Evolutionary conservation across 169 alveolate species (phyloP).

Genomic region (Plasmodium malariae): DNA sequence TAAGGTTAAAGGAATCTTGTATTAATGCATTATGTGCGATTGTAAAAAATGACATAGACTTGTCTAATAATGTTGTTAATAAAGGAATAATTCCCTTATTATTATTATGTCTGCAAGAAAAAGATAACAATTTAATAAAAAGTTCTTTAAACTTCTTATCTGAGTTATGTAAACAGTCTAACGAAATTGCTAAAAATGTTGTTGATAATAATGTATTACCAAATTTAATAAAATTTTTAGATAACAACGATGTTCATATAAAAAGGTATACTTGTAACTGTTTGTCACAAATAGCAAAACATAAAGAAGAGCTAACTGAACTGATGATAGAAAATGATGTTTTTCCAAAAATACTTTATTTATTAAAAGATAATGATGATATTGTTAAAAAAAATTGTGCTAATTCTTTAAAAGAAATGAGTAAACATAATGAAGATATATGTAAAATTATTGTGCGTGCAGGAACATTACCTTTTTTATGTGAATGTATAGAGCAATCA

Average conservation of each 20-base stretch:
- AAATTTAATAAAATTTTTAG: conserved; percentile 48
- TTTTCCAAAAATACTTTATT: conserved; percentile 51
- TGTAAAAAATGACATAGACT: conserved; percentile 30
- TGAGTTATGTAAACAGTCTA: conserved; percentile 56
- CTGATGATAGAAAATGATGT: conserved; percentile 60
- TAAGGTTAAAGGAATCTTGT: conserved; percentile 49
- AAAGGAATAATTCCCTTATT: conserved; percentile 70
- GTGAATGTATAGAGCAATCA: conserved; percentile 53
- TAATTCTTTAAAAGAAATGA: conserved; percentile 68
- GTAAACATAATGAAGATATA: conserved; percentile 73
- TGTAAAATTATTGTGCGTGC: conserved; percentile 71
- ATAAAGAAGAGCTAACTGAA: conserved; percentile 68
- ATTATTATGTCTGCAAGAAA: conserved; percentile 55
- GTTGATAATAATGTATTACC: conserved; percentile 68
- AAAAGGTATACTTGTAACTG: conserved; percentile 61
- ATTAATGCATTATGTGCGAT: conserved; percentile 71
- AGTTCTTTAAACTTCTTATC: conserved; percentile 34
- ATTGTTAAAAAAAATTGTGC: conserved; percentile 69
- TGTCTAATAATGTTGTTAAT: conserved; percentile 40
- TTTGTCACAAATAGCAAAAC: conserved; percentile 67
- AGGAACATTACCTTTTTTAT: conserved; percentile 63
- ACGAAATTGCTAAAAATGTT: conserved; percentile 53
- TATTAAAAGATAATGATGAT: conserved; percentile 73
- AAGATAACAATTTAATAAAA: conserved; percentile 45
- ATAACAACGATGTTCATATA: conserved; percentile 42